Evolutionary conservation across 768 basidiomycete genomes (phyloP).

Genomic region (Boletus rubescentipes): DNA sequence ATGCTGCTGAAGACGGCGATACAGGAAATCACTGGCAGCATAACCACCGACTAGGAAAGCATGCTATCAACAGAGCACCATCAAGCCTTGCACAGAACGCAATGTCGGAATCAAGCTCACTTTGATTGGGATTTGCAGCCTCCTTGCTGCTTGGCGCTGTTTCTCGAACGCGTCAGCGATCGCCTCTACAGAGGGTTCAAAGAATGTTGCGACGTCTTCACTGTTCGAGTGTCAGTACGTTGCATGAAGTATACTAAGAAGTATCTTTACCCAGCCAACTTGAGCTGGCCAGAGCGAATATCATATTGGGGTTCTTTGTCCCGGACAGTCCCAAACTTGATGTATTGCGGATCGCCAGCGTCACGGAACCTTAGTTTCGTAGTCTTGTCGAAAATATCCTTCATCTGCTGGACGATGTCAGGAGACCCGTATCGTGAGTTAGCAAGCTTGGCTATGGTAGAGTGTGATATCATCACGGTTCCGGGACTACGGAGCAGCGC

Average conservation of each 20-base stretch:
- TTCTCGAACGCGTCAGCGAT: slow-evolving; percentile 35
- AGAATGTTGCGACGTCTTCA: slow-evolving; percentile 37
- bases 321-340: slow-evolving; percentile 38
- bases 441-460: slow-evolving; percentile 25
- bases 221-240: slow-evolving; percentile 17
- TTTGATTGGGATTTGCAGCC: slow-evolving; percentile 28
- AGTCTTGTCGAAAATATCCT: slow-evolving; percentile 34
- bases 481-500: neutral
- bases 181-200: slow-evolving; percentile 41
- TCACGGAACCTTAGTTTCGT: slow-evolving; percentile 42
- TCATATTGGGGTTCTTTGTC: slow-evolving; percentile 34
- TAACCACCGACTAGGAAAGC: slow-evolving; percentile 56
- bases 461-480: neutral
- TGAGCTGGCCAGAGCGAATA: slow-evolving; percentile 39
- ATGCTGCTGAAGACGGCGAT: slow-evolving; percentile 37
- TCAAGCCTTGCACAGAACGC: neutral
- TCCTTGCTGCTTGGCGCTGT: slow-evolving; percentile 22
- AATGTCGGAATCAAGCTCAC: neutral
- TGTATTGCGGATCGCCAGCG: slow-evolving; percentile 33
- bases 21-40: slow-evolving; percentile 48
- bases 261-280: slow-evolving; percentile 36
- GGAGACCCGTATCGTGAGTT: slow-evolving; percentile 28
- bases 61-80: slow-evolving; percentile 16
- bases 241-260: neutral
- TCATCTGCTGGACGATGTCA: slow-evolving; percentile 34